Evolutionary conservation across 192 early-diverging fungal species (phyloP), one percentile per base, ranked within the genome.

Genomic region (Hyaloraphidium curvatum): DNA sequence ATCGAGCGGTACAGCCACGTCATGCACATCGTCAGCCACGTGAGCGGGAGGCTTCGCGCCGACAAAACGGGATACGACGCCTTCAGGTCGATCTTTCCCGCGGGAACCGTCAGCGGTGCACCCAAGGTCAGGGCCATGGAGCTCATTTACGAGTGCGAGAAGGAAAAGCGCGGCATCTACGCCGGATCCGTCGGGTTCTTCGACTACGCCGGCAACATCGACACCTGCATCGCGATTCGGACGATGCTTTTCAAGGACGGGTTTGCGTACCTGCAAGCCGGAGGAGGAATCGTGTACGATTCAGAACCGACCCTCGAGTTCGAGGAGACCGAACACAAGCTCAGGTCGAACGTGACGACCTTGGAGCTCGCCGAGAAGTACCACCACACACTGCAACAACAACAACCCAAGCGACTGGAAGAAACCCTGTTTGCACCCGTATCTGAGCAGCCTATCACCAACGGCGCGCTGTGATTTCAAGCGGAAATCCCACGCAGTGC

Each of bases 21-120:
- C 29, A 99, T 99, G 92, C 95, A 99, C 61, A 99, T 99, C 68
- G 95, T 99, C n/a, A 83, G 79, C 58, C 83, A 95, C 60, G 87
- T 99, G 0, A 84, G 82, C 13, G 95, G 95, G 39, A 73, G 73
- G 56, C 68, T 99, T 48, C 74, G 95, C 37, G 68, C 70, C n/a
- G 92, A 76, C 28, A 88, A 90, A 67, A 89, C 90, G 14, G 73
- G 76, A 21, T 95, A 81, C 66, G 91, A 97, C 63, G 92, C 92
- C 0, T 95, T 99, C 73, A 73, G 95, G 40, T 86, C 87, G 17
- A 93, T 97, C 40, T 96, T 99, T 66, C 95, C 95, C 2, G 95
- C 95, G 4, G 92, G 95, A 14, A 99, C 95, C 21, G 83, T 97
- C 22, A 86, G 83, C n/a, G 95, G 95, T 39, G 92, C 95, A 28